Conservation (phyloP, 805 yeast genomes). For the Jamesozyma gamospora region DNA sequence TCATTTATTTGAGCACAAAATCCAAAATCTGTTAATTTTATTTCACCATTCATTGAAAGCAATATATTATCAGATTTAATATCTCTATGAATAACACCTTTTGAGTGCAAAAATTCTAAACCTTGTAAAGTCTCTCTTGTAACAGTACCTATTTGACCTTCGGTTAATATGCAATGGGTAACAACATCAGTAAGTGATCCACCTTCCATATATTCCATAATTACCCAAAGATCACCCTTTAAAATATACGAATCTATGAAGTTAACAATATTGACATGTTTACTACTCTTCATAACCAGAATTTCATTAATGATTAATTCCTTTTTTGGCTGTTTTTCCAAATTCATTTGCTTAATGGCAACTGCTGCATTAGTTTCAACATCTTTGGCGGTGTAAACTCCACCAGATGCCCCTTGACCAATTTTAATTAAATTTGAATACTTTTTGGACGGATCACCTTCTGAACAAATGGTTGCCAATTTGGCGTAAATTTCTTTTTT, state of each 20-base stretch:
- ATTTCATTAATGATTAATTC: slow-evolving; percentile 92
- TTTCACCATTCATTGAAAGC: slow-evolving; percentile 73
- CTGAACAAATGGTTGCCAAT: slow-evolving; percentile 66
- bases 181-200: slow-evolving; percentile 94
- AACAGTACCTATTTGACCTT: slow-evolving; percentile 90
- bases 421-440: slow-evolving; percentile 69
- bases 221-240: slow-evolving; percentile 84
- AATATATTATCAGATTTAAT: slow-evolving; percentile 91
- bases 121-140: slow-evolving; percentile 87
- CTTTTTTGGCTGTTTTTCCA: slow-evolving; percentile 90
- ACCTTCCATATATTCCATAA: slow-evolving; percentile 99
- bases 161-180: slow-evolving; percentile 79
- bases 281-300: slow-evolving; percentile 86
- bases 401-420: slow-evolving; percentile 98
- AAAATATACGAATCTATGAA: slow-evolving; percentile 77
- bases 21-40: slow-evolving; percentile 90
- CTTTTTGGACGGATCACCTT: slow-evolving; percentile 68
- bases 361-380: slow-evolving; percentile 47
- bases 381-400: slow-evolving; percentile 83
- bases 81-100: slow-evolving; percentile 92
- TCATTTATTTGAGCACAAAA: slow-evolving; percentile 92
- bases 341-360: slow-evolving; percentile 93
- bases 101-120: slow-evolving; percentile 74
- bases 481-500: slow-evolving; percentile 39
- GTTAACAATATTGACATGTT: slow-evolving; percentile 87